Evolutionary conservation across 208 protist species (phyloP).

Genomic region (Crithidia thermophila): DNA sequence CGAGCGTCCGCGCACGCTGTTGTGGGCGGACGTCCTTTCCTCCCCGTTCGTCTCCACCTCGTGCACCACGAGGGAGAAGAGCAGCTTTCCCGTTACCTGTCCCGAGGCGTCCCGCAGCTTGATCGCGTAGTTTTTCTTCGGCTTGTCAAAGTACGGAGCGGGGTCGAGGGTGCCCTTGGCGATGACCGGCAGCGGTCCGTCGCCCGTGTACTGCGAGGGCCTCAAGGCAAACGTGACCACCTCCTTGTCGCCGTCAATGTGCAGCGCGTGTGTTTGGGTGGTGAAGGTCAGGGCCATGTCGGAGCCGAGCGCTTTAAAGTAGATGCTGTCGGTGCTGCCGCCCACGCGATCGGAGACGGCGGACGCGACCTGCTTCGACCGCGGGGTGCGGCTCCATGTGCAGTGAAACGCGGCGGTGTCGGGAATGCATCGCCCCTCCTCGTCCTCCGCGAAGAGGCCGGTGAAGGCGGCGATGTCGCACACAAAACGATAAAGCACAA

Average conservation of each 20-base stretch:
- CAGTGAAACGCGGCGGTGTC: slow-evolving; percentile 72
- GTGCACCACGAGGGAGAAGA: slow-evolving; percentile 68
- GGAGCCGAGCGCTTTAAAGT: slow-evolving; percentile 53
- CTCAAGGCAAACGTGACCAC: slow-evolving; percentile 75
- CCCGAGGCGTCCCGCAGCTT: slow-evolving; percentile 73
- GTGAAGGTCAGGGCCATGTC: slow-evolving; percentile 75
- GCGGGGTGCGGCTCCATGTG: slow-evolving; percentile 57
- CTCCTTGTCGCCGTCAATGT: slow-evolving; percentile 44
- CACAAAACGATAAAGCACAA: slow-evolving; percentile 83
- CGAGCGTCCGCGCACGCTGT: not conserved
- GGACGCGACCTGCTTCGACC: slow-evolving; percentile 24
- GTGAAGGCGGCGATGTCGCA: slow-evolving; percentile 74
- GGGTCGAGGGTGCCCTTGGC: slow-evolving; percentile 84
- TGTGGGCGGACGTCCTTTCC: not conserved
- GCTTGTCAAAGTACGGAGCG: slow-evolving; percentile 60
- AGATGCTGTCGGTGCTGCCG: slow-evolving; percentile 34
- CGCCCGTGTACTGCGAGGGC: slow-evolving; percentile 50
- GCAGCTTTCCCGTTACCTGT: slow-evolving; percentile 75
- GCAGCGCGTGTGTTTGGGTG: slow-evolving; percentile 19
- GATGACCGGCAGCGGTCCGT: slow-evolving; percentile 53
- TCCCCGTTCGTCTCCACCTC: slow-evolving; percentile 28
- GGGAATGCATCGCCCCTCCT: slow-evolving; percentile 54
- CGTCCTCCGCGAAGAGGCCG: slow-evolving; percentile 58
- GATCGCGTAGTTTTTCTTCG: slow-evolving; percentile 87
- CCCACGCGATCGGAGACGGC: slow-evolving; percentile 2